These are phyloP conservation scores for Canna indica DNA, from an alignment of 176 grass and related monocot species.

Conservation along the genomic window DNA sequence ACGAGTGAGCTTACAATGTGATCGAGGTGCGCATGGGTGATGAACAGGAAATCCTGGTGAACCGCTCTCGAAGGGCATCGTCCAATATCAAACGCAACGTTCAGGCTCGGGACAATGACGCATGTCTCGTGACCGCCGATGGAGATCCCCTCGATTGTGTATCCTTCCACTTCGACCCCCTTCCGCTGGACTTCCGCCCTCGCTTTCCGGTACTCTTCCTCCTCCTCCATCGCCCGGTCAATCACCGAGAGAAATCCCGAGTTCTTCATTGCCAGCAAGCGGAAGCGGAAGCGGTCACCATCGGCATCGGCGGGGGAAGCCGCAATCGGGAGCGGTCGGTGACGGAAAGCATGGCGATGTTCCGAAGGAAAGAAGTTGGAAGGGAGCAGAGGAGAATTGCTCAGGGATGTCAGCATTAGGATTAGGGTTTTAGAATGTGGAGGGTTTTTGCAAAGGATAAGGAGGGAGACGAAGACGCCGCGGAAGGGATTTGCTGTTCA, in stretches of 20 bases:
- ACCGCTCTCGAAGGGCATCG: slow-evolving; percentile 58
- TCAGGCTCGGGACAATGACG: slow-evolving; percentile 54
- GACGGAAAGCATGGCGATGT: background rate
- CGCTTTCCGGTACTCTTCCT: slow-evolving; percentile 89
- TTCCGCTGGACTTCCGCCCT: slow-evolving; percentile 72
- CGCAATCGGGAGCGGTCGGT: background rate
- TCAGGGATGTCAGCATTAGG: background rate
- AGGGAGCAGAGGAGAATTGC: slow-evolving; percentile 10
- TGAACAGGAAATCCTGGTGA: slow-evolving; percentile 82
- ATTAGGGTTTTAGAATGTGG: background rate
- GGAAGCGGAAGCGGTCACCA: slow-evolving; percentile 21
- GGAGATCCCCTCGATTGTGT: slow-evolving; percentile 71
- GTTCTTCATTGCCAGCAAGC: slow-evolving; percentile 36
- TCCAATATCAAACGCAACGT: slow-evolving; percentile 88
- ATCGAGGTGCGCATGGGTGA: slow-evolving; percentile 90
- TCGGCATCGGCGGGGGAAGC: background rate
- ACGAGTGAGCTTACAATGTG: slow-evolving; percentile 55
- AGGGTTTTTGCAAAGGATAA: background rate
- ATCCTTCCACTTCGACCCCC: slow-evolving; percentile 76
- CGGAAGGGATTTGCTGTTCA: background rate
- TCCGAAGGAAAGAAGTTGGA: slow-evolving; percentile 18
- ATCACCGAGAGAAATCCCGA: slow-evolving; percentile 53
- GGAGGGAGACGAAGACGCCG: background rate
- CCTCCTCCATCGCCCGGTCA: slow-evolving; percentile 63
- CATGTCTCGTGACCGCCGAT: slow-evolving; percentile 95